Percentiles rank a stretch among this genome's conserved stretches.
Conservation (phyloP, 2,329 filamentous ascomycete genomes). For the Phaeosphaeria sp. region DNA sequence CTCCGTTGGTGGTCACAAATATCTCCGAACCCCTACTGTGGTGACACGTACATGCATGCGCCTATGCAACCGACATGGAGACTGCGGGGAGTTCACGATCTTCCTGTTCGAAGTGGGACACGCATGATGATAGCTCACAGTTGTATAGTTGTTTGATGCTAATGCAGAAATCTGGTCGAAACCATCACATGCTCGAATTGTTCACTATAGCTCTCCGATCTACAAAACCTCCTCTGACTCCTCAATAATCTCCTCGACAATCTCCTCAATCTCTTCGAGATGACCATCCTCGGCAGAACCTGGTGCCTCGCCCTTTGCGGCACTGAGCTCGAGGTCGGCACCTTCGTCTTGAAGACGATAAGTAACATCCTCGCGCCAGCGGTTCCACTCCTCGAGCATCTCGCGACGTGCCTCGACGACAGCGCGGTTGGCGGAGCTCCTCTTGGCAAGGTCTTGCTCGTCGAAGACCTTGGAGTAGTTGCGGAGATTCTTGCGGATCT, state of each 20-base stretch:
- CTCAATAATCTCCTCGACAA: slow-evolving; percentile 89
- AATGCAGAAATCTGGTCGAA: not conserved
- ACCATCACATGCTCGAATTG: not conserved
- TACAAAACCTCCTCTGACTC: slow-evolving; percentile 80
- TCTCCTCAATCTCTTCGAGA: slow-evolving; percentile 68
- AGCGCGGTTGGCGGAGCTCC: slow-evolving; percentile 90
- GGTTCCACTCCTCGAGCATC: slow-evolving; percentile 86
- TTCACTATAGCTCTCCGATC: not conserved
- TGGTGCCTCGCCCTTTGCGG: slow-evolving; percentile 53
- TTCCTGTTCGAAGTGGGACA: not conserved
- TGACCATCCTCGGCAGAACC: slow-evolving; percentile 56
- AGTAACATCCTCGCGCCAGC: slow-evolving; percentile 77
- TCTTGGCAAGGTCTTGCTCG: slow-evolving; percentile 91
- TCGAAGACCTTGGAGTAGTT: slow-evolving; percentile 97
- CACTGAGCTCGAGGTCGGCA: slow-evolving; percentile 64
- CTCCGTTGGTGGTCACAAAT: not conserved
- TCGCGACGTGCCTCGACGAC: slow-evolving; percentile 87
- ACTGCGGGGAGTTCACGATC: not conserved
- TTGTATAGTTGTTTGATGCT: not conserved
- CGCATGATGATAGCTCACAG: not conserved
- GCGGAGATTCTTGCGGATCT: slow-evolving; percentile 95
- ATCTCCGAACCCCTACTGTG: not conserved
- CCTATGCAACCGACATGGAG: not conserved
- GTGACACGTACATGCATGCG: not conserved
- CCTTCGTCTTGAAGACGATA: slow-evolving; percentile 68